Evolutionary conservation across 192 early-diverging fungal genomes (phyloP), one percentile per base, ranked within the genome.

Genomic region (Backusella luteola): DNA sequence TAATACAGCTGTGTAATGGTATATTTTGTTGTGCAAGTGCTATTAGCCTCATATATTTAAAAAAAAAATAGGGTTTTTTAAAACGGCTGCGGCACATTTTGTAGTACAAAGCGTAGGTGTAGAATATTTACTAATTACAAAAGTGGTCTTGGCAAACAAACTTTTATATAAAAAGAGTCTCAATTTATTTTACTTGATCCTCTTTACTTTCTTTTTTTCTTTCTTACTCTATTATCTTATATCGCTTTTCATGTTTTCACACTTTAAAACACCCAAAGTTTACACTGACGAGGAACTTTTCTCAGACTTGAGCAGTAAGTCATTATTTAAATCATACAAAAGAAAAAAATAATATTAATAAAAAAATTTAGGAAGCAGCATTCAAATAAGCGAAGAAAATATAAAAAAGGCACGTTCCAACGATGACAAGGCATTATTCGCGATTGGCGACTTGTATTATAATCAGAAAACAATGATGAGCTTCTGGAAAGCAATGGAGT

Each of bases 401-500:
- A 59, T 59, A 11, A 11, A 59, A 26, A 59, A 59, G 12, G 56
- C 56, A 12, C 56, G 23, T 7, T 59, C 23, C 3, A 12, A 12
- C 12, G 56, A 59, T 12, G 56, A 8, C 0, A 21, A 26, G 0
- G 26, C 8, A 26, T 26, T 59, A 59, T 59, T 21, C 9, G 23
- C 23, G 8, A 59, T 59, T 59, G 23, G 23, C 11, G 56, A 59
- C 3, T 9, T 59, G 7, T 26, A 59, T 26, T 59, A 59, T 59
- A 56, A 21, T n/a, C 52, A 21, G 21, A 56, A 56, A 21, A 56
- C 52, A 56, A 56, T 56, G 52, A 23, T n/a, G 21, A n/a, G 6
- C 80, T 86, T 87, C 19, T 77, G 70, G 14, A 80, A 84, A 59
- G 94, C 94, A 21, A 87, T 96, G 75, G 73, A 81, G 73, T 88